Conservation (phyloP, 495 filamentous ascomycete species). For the Hypoxylon subgilvum region DNA sequence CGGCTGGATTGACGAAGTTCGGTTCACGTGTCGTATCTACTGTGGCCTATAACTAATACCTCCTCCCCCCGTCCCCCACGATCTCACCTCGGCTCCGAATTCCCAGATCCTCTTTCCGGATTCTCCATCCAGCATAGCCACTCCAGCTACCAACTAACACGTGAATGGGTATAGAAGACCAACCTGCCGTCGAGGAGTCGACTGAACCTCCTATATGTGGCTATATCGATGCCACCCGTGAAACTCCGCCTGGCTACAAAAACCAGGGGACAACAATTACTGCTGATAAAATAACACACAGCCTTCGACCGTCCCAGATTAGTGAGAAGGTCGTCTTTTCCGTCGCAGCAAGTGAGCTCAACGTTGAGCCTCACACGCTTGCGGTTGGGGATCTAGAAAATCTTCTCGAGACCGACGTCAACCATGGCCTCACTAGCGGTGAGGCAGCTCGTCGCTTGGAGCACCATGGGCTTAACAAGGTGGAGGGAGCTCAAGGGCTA, state of each 20-base stretch:
- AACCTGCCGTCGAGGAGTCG: constrained; percentile 55
- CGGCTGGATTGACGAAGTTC: constrained; percentile 22
- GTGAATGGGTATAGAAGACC: constrained; percentile 58
- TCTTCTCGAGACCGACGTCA: constrained; percentile 32
- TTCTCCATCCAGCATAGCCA: constrained; percentile 8
- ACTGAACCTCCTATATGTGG: constrained; percentile 59
- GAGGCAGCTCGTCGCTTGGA: constrained; percentile 54
- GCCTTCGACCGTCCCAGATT: neutral
- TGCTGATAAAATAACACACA: neutral
- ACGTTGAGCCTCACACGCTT: constrained; percentile 34
- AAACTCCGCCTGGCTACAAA: constrained; percentile 21
- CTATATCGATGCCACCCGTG: constrained; percentile 43
- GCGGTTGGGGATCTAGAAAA: constrained; percentile 30
- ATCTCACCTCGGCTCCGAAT: constrained; percentile 9
- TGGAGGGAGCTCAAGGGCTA: constrained; percentile 57
- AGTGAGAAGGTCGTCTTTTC: constrained; percentile 10
- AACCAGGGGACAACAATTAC: constrained; percentile 18
- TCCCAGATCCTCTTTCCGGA: constrained; percentile 13
- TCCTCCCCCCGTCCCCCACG: constrained; percentile 30
- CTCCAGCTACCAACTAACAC: constrained; percentile 26
- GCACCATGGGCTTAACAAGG: constrained; percentile 57
- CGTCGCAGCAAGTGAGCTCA: constrained; percentile 10
- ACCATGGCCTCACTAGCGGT: constrained; percentile 48
- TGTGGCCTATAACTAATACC: too few species aligned
- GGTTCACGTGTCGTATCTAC: constrained; percentile 14